Base-by-base conservation (phyloP, 345 rosid species). In the Salix viminalis region DNA sequence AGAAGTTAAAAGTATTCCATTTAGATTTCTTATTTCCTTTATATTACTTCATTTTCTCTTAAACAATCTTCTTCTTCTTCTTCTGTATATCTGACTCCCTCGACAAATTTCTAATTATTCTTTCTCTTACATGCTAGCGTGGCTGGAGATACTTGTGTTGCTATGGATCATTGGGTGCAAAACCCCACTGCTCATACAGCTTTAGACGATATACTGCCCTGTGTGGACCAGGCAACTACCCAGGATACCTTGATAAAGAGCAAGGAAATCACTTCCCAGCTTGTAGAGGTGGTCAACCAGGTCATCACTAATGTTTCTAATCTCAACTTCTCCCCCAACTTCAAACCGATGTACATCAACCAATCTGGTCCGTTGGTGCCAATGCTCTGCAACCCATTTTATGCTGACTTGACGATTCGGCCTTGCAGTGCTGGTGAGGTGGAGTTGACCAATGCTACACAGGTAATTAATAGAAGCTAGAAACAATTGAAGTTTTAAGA, bases 261-360 rank as follows among this genome's bases (percentile, higher is more conserved):
- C 89, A 92, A 83, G 83, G 97, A 93, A 81, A 92, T 93, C 24
- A 88, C 96, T 6, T 78, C 86, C 68, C 92, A 96, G 77, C 90
- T 90, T 15, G 97, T 86, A 2, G 96, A 93, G 54, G 86, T 96
- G 23, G 80, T 96, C 30, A 93, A 96, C 78, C 87, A 89, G 77
- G 98, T 93, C 80, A 92, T 92, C 84, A 89, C 92, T 83, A 96
- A 96, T n/a, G 97, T 96, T 52, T 87, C 99, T 61, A 93, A 96
- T 86, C 81, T 93, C 50, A 93, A 96, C 78, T 96, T 93, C 79
- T 89, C 98, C n/a, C 98, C 97, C 26, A 90, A 85, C 84, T 90
- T 92, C 76, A 85, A 80, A 1, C 81, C 90, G 61, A 70, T 96
- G 79, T 96, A 96, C 88, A 71, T 88, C 88, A 96, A 93, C 82